Conservation (phyloP, 768 basidiomycete genomes). For the Hericium rajendrae region DNA sequence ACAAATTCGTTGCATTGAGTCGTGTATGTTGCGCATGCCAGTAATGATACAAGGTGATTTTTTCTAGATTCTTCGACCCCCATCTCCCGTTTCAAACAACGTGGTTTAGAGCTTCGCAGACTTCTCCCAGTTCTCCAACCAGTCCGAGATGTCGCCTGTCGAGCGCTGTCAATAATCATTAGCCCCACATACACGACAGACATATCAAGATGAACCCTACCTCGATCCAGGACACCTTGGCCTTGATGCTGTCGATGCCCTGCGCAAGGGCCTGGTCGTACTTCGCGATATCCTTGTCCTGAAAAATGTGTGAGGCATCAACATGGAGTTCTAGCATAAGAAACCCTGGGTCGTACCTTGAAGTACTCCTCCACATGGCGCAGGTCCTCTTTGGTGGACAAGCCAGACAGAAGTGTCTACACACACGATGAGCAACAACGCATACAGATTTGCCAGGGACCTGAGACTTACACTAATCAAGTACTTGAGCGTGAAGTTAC, state of each 20-base stretch:
- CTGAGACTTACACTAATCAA: not conserved
- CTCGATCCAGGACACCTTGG: constrained; percentile 8
- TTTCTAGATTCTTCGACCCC: not conserved
- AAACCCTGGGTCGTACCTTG: not conserved
- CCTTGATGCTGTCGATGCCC: constrained; percentile 7
- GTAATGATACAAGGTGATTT: not conserved
- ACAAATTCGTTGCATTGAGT: not conserved
- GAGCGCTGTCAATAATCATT: constrained; percentile 4
- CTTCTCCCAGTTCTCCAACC: constrained; percentile 11
- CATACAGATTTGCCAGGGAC: not conserved
- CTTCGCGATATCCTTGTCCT: constrained; percentile 11
- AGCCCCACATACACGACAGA: not conserved
- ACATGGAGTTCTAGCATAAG: not conserved
- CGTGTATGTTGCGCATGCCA: not conserved
- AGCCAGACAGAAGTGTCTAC: not conserved
- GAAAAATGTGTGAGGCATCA: not conserved
- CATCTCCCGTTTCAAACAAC: not conserved
- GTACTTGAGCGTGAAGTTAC: not conserved
- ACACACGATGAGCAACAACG: not conserved
- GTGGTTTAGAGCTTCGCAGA: not conserved
- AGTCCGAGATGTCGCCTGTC: constrained; percentile 5
- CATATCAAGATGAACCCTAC: not conserved
- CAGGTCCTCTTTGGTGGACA: constrained; percentile 2
- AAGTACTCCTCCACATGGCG: constrained; percentile 10
- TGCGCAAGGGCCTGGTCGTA: constrained; percentile 12